Conservation (phyloP, 352 stramenopile species). For the Globisporangium megalacanthum region DNA sequence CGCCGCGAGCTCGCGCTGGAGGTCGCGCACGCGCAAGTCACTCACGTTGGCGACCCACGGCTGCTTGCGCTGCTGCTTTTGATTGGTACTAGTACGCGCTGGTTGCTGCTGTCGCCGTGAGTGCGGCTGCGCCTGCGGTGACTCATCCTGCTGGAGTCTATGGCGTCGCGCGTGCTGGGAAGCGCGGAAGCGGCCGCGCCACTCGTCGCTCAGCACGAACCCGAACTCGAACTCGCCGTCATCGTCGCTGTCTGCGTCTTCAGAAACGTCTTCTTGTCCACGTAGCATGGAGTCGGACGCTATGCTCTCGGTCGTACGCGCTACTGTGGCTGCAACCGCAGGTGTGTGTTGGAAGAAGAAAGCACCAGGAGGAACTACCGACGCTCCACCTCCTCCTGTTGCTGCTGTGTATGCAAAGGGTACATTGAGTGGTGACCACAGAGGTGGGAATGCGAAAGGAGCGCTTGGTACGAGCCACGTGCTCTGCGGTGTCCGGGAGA, state of each 20-base stretch:
- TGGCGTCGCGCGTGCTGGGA: constrained; percentile 13
- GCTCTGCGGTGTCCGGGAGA: constrained; percentile 36
- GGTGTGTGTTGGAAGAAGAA: neutral
- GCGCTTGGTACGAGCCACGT: constrained; percentile 46
- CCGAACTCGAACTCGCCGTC: constrained; percentile 59
- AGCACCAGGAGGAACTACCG: neutral
- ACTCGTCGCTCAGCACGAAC: constrained; percentile 72
- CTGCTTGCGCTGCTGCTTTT: constrained; percentile 2
- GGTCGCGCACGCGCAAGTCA: constrained; percentile 23
- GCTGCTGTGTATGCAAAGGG: neutral
- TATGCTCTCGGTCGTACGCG: neutral
- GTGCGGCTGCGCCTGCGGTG: neutral
- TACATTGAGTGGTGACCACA: neutral
- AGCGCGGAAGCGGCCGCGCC: constrained; percentile 42
- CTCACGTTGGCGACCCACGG: neutral
- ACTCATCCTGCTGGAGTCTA: constrained; percentile 12
- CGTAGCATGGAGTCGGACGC: neutral
- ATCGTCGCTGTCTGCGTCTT: constrained; percentile 11
- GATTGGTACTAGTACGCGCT: neutral
- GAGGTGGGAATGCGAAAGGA: neutral
- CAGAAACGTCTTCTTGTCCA: neutral
- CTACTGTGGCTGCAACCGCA: too few species aligned
- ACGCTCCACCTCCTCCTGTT: neutral
- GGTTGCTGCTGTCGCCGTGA: neutral
- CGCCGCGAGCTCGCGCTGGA: constrained; percentile 33